phyloP scores from a whole-genome alignment of 352 stramenopile species.

The Blastocystis sp. region DNA sequence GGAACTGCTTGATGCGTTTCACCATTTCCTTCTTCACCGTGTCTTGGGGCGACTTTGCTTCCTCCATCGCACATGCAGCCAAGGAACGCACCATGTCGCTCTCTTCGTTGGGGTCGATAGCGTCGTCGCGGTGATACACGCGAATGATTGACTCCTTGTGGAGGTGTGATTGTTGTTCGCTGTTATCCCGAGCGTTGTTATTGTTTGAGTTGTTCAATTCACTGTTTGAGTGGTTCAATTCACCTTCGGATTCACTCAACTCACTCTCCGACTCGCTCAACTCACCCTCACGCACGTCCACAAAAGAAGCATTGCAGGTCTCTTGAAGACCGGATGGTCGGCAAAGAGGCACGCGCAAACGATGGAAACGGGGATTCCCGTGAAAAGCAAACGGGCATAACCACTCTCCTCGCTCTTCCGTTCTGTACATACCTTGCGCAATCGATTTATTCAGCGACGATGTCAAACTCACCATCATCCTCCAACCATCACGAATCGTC shows the following conservation, averaged over 20 bases:
- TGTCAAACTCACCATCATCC: not conserved
- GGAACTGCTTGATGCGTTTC: not conserved
- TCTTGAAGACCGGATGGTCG: not conserved
- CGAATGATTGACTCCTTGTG: not conserved
- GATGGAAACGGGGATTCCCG: not conserved
- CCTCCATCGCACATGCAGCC: not conserved
- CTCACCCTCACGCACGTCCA: no score
- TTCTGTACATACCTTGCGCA: not conserved
- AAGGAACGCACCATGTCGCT: not conserved
- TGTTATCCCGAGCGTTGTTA: no score
- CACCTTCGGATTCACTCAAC: no score
- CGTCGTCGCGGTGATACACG: not conserved
- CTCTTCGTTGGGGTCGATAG: not conserved
- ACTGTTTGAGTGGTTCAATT: no score
- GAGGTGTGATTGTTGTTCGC: not conserved
- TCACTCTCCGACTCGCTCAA: no score
- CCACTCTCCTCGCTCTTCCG: not conserved
- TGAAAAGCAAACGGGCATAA: not conserved
- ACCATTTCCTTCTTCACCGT: not conserved
- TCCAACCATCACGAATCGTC: not conserved
- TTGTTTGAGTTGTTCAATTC: no score
- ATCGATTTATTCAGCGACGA: not conserved
- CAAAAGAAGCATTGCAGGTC: no score
- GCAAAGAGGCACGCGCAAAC: not conserved
- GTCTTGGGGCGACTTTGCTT: not conserved